These are phyloP conservation scores for Monosporascus sp. DNA, from an alignment of 2,329 filamentous ascomycete species.

Conservation along the genomic window DNA sequence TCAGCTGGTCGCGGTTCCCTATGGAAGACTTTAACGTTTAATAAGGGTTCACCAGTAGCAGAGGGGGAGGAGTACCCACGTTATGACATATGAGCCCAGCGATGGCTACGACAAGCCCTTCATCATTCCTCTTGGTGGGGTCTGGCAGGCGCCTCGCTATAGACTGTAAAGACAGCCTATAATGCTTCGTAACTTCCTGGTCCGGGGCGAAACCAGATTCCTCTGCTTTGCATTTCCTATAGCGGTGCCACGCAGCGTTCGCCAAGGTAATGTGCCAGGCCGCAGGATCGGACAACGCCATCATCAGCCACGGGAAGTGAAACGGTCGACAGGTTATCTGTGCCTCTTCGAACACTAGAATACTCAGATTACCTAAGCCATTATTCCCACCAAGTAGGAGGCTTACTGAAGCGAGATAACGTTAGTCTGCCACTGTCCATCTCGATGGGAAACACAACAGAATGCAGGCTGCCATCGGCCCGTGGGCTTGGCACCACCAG, in stretches of 20 bases:
- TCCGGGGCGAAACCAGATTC: conserved; percentile 12
- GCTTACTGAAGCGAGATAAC: conserved; percentile 17
- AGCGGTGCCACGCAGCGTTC: conserved; percentile 16
- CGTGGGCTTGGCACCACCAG: conserved; percentile 8
- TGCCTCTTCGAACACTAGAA: conserved; percentile 18
- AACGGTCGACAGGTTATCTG: conserved; percentile 16
- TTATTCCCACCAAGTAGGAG: neutral
- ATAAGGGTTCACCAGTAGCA: neutral
- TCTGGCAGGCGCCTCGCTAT: conserved; percentile 16
- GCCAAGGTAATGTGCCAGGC: conserved; percentile 24
- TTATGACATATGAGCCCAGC: conserved; percentile 22
- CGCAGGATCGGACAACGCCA: conserved; percentile 18
- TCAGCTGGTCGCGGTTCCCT: conserved; percentile 20
- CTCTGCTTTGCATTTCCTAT: conserved; percentile 4
- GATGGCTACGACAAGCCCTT: conserved; percentile 20
- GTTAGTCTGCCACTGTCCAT: conserved; percentile 18
- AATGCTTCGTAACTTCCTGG: conserved; percentile 20
- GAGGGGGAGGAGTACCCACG: conserved; percentile 4
- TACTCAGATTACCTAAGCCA: neutral
- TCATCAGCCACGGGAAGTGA: conserved; percentile 18
- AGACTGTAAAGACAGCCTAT: conserved; percentile 18
- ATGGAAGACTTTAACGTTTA: conserved; percentile 10
- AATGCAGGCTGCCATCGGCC: conserved; percentile 11
- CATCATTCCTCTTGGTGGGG: conserved; percentile 9
- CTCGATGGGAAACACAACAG: conserved; percentile 14